A percentile compares a stretch with the other conserved stretches of the same genome.
Evolutionary conservation across 2,329 filamentous ascomycete genomes (phyloP).

Genomic region (Ophiostoma quercus): DNA sequence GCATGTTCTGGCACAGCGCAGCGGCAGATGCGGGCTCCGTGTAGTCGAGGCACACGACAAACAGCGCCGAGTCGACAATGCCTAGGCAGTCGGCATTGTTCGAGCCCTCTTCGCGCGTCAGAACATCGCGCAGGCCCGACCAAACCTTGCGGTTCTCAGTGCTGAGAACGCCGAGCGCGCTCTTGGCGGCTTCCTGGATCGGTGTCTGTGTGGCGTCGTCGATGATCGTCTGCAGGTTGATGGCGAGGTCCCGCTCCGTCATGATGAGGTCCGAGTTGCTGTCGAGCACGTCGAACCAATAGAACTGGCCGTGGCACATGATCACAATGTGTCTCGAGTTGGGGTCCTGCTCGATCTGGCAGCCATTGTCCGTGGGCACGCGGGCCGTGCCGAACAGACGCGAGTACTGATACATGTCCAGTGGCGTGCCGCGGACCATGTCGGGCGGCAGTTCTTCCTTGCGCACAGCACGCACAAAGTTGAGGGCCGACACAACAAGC

Average conservation of each 20-base stretch:
- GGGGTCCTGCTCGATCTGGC: conserved; percentile 91
- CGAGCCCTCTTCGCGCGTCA: conserved; percentile 78
- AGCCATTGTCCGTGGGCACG: conserved; percentile 89
- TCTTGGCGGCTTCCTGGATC: conserved; percentile 92
- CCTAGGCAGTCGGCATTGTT: conserved; percentile 96
- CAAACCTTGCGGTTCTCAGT: conserved; percentile 96
- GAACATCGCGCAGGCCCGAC: conserved; percentile 82
- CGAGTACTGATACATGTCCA: conserved; percentile 99
- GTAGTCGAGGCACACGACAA: conserved; percentile 88
- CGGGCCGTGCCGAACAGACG: conserved; percentile 90
- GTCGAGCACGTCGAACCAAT: conserved; percentile 97
- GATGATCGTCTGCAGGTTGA: conserved; percentile 88
- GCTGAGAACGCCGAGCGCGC: conserved; percentile 84
- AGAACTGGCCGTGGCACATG: conserved; percentile 90
- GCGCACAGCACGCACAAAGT: conserved; percentile 87
- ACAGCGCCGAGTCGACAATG: conserved; percentile 90
- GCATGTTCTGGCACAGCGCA: conserved; percentile 95
- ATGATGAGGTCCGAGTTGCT: conserved; percentile 94
- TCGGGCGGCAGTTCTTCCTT: conserved; percentile 91
- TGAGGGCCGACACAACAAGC: conserved; percentile 79
- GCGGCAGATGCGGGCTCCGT: conserved; percentile 76
- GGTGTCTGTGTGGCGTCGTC: conserved; percentile 86
- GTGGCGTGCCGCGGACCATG: conserved; percentile 71
- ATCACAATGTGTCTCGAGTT: conserved; percentile 91
- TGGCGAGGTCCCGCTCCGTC: conserved; percentile 86